Evolutionary conservation across 495 filamentous ascomycete genomes (phyloP).

Genomic region (Hapsidospora chrysogenum): DNA sequence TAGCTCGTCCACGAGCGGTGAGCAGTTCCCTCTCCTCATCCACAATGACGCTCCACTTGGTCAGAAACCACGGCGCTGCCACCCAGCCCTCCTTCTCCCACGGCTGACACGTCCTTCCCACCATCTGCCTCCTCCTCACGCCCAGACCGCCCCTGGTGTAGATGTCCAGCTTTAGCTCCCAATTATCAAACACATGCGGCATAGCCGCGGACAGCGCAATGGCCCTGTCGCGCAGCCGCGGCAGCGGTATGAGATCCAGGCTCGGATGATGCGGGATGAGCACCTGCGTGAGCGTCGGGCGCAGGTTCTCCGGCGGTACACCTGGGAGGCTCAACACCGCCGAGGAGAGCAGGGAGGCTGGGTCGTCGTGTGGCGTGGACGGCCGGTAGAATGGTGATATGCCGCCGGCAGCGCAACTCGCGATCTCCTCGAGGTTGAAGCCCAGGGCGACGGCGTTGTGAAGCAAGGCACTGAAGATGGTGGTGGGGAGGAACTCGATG

Average conservation of each 20-base stretch:
- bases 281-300: conserved; percentile 27
- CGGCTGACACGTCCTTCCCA: background rate
- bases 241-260: conserved; percentile 27
- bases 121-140: background rate
- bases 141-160: conserved; percentile 5
- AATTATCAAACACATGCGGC: conserved; percentile 15
- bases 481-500: conserved; percentile 5
- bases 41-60: conserved; percentile 7
- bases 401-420: conserved; percentile 4
- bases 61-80: conserved; percentile 6
- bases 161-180: conserved; percentile 28
- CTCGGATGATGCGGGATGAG: conserved; percentile 25
- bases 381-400: conserved; percentile 22
- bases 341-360: background rate
- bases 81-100: conserved; percentile 7
- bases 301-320: conserved; percentile 17
- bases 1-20: no score
- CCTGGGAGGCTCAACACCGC: conserved; percentile 4
- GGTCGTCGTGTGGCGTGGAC: conserved; percentile 9
- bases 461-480: conserved; percentile 12
- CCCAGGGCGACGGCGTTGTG: conserved; percentile 21
- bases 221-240: conserved; percentile 17
- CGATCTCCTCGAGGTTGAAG: conserved; percentile 12
- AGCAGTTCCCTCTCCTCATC: no score
- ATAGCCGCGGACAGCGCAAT: conserved; percentile 18